phyloP scores from a whole-genome alignment of 345 rosid species.

The Acer yangbiense region DNA sequence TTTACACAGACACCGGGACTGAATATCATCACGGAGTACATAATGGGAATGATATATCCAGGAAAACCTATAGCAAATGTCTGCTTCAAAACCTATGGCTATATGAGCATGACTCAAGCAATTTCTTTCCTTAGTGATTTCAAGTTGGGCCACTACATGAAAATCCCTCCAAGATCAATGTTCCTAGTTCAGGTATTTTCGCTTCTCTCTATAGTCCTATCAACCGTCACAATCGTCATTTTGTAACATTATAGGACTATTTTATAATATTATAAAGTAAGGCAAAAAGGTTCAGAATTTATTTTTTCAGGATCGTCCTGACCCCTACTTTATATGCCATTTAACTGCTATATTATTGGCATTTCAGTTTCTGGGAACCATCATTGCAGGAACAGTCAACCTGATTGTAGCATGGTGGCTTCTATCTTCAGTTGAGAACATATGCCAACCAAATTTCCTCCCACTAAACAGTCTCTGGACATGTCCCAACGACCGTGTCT shows the following conservation, averaged over 20 bases:
- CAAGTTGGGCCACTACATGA: conserved; percentile 46
- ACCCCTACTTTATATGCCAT: no score
- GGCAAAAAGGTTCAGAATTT: no score
- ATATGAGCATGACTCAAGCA: conserved; percentile 45
- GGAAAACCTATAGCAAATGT: conserved; percentile 44
- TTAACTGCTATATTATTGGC: background rate
- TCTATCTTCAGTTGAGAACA: conserved; percentile 25
- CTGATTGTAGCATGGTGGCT: conserved; percentile 43
- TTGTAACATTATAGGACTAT: no score
- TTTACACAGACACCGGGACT: conserved; percentile 40
- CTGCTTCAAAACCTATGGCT: conserved; percentile 43
- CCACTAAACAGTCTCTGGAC: conserved; percentile 37
- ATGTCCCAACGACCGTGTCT: conserved; percentile 35
- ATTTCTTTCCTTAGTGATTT: conserved; percentile 40
- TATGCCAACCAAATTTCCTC: conserved; percentile 28
- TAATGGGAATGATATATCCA: conserved; percentile 34
- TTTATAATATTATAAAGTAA: no score
- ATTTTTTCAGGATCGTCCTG: background rate
- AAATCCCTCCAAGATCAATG: conserved; percentile 46
- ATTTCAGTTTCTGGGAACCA: conserved; percentile 39
- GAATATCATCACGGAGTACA: conserved; percentile 40
- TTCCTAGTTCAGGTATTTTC: conserved; percentile 41
- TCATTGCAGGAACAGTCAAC: conserved; percentile 42
- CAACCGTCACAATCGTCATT: no score
- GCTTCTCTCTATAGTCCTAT: background rate